Percentiles rank a stretch among this genome's conserved stretches.
These are phyloP conservation scores for Mycena maculata DNA, from an alignment of 768 basidiomycete genomes.

Conservation along the genomic window DNA sequence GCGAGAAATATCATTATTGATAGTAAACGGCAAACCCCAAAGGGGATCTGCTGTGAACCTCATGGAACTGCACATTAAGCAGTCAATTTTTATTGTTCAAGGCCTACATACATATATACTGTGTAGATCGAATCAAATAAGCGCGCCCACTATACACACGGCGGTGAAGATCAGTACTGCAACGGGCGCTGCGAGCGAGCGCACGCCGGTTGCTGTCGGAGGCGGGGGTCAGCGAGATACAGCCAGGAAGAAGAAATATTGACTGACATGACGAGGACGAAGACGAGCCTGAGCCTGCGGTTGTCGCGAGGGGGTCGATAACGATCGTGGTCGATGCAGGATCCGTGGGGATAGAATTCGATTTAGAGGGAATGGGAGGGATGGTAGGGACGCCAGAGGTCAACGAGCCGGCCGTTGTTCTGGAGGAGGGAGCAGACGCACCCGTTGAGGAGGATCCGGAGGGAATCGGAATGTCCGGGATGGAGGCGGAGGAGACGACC, in stretches of 20 bases:
- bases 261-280: not conserved
- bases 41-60: too few species aligned
- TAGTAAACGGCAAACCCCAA: too few species aligned
- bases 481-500: not conserved
- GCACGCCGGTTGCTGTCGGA: not conserved
- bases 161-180: not conserved
- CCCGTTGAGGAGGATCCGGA: slow-evolving; percentile 4
- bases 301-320: not conserved
- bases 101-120: not conserved
- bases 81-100: too few species aligned
- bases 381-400: slow-evolving; percentile 8
- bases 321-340: too few species aligned
- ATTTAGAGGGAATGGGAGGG: not conserved
- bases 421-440: slow-evolving; percentile 21
- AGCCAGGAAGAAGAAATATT: not conserved
- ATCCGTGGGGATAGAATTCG: not conserved
- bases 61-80: too few species aligned
- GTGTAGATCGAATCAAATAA: not conserved
- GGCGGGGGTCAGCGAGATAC: not conserved
- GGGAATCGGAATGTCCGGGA: slow-evolving; percentile 8
- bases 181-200: not conserved
- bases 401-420: slow-evolving; percentile 4
- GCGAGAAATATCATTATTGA: too few species aligned
- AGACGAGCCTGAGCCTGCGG: not conserved
- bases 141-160: slow-evolving; percentile 1